phyloP scores from a whole-genome alignment of 306 rosid species.

The Trichosanthes cucumerina region DNA sequence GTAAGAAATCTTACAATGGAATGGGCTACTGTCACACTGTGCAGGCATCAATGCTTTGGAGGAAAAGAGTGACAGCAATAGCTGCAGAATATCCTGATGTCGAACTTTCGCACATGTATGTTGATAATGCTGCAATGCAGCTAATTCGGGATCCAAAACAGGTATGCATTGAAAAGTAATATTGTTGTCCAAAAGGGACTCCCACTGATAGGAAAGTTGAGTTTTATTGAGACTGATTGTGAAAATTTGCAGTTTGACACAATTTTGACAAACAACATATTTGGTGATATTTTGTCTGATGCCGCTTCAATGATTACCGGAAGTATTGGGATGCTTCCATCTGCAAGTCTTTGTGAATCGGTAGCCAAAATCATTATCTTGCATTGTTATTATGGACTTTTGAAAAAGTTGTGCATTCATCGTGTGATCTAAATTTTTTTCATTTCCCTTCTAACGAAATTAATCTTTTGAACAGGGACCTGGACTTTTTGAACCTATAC shows the following conservation, averaged over 20 bases:
- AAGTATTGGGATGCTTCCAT: conserved; percentile 99
- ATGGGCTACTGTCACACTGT: conserved; percentile 1
- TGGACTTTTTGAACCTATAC: conserved; percentile 92
- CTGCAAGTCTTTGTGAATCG: conserved; percentile 82
- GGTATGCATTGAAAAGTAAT: conserved; percentile 33
- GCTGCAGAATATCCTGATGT: conserved; percentile 76
- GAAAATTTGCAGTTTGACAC: conserved; percentile 66
- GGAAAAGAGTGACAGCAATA: conserved; percentile 55
- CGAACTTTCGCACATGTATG: conserved; percentile 95
- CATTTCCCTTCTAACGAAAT: conserved; percentile 9
- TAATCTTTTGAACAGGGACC: conserved; percentile 60
- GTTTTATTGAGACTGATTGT: background rate
- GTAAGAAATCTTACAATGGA: conserved; percentile 3
- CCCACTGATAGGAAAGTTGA: background rate
- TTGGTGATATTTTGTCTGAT: conserved; percentile 90
- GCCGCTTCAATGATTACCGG: conserved; percentile 97
- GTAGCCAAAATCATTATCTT: conserved; percentile 28
- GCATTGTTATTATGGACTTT: background rate
- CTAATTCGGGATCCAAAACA: conserved; percentile 84
- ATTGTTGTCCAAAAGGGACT: background rate
- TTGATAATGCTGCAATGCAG: conserved; percentile 94
- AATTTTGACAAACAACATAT: conserved; percentile 85
- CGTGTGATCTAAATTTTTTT: background rate
- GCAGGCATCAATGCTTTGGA: conserved; percentile 87
- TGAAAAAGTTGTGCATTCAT: background rate